Percentiles rank a stretch among this genome's conserved stretches.
Conservation (phyloP, 768 basidiomycete species). For the Pleurotus ostreatus region DNA sequence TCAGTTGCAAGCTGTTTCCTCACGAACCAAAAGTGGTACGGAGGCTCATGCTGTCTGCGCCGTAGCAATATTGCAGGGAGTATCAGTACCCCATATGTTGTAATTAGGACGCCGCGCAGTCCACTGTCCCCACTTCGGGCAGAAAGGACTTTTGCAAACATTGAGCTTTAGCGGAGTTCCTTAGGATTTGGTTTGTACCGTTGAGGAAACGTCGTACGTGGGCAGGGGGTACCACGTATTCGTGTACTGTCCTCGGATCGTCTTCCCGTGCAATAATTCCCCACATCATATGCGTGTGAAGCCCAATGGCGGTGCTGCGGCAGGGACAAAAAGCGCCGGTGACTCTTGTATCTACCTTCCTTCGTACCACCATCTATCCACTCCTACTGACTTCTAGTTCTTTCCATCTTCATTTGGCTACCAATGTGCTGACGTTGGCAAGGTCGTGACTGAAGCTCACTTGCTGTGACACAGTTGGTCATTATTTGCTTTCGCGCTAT, state of each 20-base stretch:
- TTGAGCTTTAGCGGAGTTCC: too few relatives aligned
- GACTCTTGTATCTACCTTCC: slow-evolving; percentile 18
- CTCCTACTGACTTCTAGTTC: slow-evolving; percentile 6
- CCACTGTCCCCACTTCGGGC: too few relatives aligned
- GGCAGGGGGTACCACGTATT: background rate
- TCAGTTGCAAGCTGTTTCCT: too few relatives aligned
- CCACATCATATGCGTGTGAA: slow-evolving; percentile 19
- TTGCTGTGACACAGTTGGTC: slow-evolving; percentile 3
- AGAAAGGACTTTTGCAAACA: too few relatives aligned
- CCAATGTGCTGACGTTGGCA: slow-evolving; percentile 7
- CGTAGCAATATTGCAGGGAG: too few relatives aligned
- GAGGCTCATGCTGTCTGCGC: too few relatives aligned
- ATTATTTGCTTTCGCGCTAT: background rate
- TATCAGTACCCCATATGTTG: too few relatives aligned
- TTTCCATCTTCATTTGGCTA: slow-evolving; percentile 8
- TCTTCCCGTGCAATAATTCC: background rate
- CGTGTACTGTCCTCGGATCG: background rate
- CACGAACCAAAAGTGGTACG: too few relatives aligned
- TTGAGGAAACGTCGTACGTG: too few relatives aligned
- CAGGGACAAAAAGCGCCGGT: slow-evolving; percentile 22
- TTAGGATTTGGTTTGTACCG: too few relatives aligned
- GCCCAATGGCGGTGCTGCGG: slow-evolving; percentile 23
- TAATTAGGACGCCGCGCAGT: too few relatives aligned
- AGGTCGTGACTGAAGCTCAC: slow-evolving; percentile 13
- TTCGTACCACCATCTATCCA: slow-evolving; percentile 21